Percentiles rank a stretch among this genome's conserved stretches.
These are phyloP conservation scores for Penicillium janthinellum DNA, from an alignment of 2,329 filamentous ascomycete genomes.

Conservation along the genomic window DNA sequence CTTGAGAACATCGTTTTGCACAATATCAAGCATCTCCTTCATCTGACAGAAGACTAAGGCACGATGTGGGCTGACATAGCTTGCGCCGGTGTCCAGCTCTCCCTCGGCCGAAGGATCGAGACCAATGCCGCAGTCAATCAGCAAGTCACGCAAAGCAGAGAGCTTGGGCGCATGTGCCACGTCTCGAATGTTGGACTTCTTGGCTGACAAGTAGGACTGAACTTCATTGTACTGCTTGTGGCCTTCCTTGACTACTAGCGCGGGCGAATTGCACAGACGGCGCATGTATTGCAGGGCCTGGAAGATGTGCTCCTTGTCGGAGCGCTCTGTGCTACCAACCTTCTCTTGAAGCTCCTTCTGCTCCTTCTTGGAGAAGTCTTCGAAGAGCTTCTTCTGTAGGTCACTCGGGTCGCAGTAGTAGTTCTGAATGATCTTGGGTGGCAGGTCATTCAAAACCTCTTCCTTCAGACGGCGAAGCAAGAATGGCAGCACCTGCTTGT, in stretches of 20 bases:
- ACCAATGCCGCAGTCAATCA: constrained; percentile 99
- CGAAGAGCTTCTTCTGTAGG: constrained; percentile 90
- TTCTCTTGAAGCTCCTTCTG: constrained; percentile 83
- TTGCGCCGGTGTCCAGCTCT: constrained; percentile 60
- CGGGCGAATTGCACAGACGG: constrained; percentile 96
- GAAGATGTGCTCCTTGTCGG: constrained; percentile 98
- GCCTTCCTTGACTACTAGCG: constrained; percentile 91
- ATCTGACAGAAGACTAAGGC: constrained; percentile 98
- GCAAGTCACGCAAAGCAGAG: constrained; percentile 80
- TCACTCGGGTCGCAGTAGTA: constrained; percentile 99
- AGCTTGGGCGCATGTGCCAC: constrained; percentile 89
- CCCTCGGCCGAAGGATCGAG: constrained; percentile 61
- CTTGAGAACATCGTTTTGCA: constrained; percentile 89
- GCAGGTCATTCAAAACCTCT: constrained; percentile 92
- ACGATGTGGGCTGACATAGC: constrained; percentile 92
- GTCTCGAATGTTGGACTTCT: constrained; percentile 82
- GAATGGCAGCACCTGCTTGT: constrained; percentile 98
- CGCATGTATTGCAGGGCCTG: constrained; percentile 99
- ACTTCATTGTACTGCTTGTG: constrained; percentile 89
- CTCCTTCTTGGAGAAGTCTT: constrained; percentile 94
- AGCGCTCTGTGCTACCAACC: constrained; percentile 81
- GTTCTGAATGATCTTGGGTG: constrained; percentile 97
- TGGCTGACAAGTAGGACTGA: constrained; percentile 74
- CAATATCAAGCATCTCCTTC: constrained; percentile 99
- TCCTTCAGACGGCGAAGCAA: constrained; percentile 93